Conservation (phyloP, 2,329 filamentous ascomycete species). For the Penicillium corylophilum region DNA sequence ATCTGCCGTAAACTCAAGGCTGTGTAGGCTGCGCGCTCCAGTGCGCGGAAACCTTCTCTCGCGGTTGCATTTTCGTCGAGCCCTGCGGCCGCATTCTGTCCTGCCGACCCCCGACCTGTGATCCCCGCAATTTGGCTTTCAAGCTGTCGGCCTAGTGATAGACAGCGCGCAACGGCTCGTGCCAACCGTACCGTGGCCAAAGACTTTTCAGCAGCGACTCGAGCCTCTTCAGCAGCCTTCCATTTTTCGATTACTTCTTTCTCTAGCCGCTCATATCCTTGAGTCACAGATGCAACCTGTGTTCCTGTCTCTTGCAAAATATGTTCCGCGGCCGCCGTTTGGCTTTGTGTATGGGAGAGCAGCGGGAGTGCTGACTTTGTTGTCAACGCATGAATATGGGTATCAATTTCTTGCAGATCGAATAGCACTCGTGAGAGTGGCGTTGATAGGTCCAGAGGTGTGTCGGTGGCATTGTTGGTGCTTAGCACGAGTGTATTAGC, state of each 20-base stretch:
- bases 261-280: constrained; percentile 81
- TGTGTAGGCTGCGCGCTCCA: constrained; percentile 80
- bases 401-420: constrained; percentile 95
- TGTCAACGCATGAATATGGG: constrained; percentile 86
- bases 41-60: constrained; percentile 71
- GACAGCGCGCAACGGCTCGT: constrained; percentile 71
- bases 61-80: constrained; percentile 35
- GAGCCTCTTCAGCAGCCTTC: constrained; percentile 80
- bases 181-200: constrained; percentile 78
- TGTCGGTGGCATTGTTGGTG: constrained; percentile 90
- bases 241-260: constrained; percentile 84
- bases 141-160: constrained; percentile 80
- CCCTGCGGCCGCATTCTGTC: constrained; percentile 24
- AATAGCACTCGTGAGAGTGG: constrained; percentile 92
- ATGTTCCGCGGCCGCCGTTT: constrained; percentile 68
- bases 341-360: constrained; percentile 71
- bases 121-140: constrained; percentile 81
- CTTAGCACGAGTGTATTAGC: constrained; percentile 84
- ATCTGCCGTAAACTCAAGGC: constrained; percentile 74
- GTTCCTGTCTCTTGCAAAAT: constrained; percentile 75
- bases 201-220: constrained; percentile 71
- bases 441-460: constrained; percentile 87
- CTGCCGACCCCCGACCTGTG: constrained; percentile 40
- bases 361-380: constrained; percentile 80
- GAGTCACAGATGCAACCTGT: constrained; percentile 76